Conservation (phyloP, 2,329 filamentous ascomycete species). For the Pseudocercospora ulei region DNA sequence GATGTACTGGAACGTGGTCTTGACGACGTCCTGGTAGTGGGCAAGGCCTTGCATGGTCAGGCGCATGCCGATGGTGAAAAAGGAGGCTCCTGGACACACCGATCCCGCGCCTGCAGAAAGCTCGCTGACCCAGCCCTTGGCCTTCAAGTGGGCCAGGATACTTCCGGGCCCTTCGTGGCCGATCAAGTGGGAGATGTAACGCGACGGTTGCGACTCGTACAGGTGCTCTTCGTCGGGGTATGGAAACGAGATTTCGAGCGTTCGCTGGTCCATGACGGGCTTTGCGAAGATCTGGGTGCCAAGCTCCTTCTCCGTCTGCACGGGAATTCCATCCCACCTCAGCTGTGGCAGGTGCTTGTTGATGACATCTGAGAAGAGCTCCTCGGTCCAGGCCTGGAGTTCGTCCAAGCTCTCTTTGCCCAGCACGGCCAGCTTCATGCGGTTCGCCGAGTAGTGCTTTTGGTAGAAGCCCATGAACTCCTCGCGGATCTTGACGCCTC, state of each 20-base stretch:
- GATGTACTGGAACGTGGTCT: constrained; percentile 83
- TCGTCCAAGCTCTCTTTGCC: constrained; percentile 74
- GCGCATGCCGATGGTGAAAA: constrained; percentile 70
- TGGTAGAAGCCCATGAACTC: constrained; percentile 90
- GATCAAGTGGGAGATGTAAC: constrained; percentile 79
- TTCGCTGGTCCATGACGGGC: constrained; percentile 78
- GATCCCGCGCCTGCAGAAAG: constrained; percentile 66
- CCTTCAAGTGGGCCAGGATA: constrained; percentile 80
- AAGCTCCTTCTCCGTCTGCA: constrained; percentile 52
- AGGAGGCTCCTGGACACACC: constrained; percentile 67
- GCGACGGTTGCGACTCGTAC: constrained; percentile 70
- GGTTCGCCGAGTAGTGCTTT: constrained; percentile 82
- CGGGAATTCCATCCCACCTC: constrained; percentile 55
- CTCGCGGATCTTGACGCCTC: constrained; percentile 73
- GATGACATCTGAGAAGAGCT: constrained; percentile 69
- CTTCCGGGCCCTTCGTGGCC: constrained; percentile 90
- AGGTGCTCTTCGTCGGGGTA: constrained; percentile 74
- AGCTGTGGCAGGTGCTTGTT: constrained; percentile 69
- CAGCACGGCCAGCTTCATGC: constrained; percentile 83
- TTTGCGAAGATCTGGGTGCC: constrained; percentile 72
- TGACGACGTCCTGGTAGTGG: constrained; percentile 71
- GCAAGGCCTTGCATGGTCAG: constrained; percentile 77
- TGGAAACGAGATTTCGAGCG: constrained; percentile 70
- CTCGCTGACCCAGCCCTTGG: constrained; percentile 78
- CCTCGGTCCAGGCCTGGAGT: constrained; percentile 70